phyloP scores from a whole-genome alignment of 163 green algal species.

The Scenedesmus sp. region DNA sequence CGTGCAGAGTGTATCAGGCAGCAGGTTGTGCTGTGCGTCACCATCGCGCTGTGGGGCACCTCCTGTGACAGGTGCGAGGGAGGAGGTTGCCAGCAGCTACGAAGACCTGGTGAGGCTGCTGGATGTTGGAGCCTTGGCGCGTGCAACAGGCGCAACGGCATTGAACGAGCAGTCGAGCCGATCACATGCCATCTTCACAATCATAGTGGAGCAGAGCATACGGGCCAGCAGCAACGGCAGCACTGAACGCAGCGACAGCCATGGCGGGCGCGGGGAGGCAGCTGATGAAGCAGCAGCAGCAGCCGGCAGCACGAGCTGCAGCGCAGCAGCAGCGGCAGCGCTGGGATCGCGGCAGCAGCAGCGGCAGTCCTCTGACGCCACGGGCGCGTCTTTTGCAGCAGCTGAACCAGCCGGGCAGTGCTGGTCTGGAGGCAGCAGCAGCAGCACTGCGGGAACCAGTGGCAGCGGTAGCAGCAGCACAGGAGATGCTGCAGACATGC shows the following conservation, averaged over 20 bases:
- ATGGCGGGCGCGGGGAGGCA: not conserved
- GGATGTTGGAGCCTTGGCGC: slow-evolving; percentile 57
- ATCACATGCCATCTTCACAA: slow-evolving; percentile 84
- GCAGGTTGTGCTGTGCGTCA: not conserved
- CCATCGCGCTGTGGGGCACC: slow-evolving; percentile 44
- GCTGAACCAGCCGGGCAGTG: not conserved
- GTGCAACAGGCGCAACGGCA: slow-evolving; percentile 69
- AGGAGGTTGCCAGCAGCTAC: slow-evolving; percentile 62
- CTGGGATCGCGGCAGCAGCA: not conserved
- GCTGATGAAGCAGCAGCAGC: not conserved
- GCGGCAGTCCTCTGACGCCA: not conserved
- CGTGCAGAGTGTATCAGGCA: too few species aligned
- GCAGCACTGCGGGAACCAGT: not conserved
- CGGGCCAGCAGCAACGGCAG: not conserved
- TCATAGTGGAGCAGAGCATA: slow-evolving; percentile 69
- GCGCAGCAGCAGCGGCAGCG: not conserved
- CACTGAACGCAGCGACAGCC: not conserved
- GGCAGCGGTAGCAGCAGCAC: slow-evolving; percentile 18
- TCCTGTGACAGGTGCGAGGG: slow-evolving; percentile 63
- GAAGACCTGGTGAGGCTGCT: slow-evolving; percentile 65
- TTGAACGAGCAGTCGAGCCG: slow-evolving; percentile 78
- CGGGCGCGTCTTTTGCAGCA: slow-evolving; percentile 5
- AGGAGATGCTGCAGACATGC: not conserved
- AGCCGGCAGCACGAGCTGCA: not conserved
- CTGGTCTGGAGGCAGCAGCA: not conserved